These are phyloP conservation scores for Mentha longifolia DNA, from an alignment of 257 asterid genomes.

Conservation along the genomic window DNA sequence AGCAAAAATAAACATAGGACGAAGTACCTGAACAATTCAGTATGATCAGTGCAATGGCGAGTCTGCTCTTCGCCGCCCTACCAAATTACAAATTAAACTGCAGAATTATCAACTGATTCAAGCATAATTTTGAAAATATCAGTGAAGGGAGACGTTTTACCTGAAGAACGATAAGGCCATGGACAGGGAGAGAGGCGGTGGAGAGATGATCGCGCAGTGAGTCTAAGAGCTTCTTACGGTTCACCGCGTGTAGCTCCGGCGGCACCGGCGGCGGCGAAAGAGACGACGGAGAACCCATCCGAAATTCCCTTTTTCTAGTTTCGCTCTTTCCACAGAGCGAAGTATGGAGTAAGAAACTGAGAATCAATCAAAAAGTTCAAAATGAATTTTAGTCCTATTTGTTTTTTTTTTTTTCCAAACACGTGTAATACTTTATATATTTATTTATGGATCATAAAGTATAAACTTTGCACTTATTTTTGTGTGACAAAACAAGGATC, in stretches of 20 bases:
- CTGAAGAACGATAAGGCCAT: conserved; percentile 75
- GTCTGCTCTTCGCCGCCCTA: conserved; percentile 94
- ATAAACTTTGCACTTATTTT: too few relatives aligned
- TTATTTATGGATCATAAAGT: too few relatives aligned
- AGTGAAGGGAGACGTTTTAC: conserved; percentile 33
- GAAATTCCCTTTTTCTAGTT: background rate
- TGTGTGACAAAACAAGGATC: too few relatives aligned
- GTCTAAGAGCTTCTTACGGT: conserved; percentile 68
- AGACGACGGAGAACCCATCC: conserved; percentile 64
- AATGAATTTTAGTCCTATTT: too few relatives aligned
- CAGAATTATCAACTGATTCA: background rate
- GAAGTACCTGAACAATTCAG: conserved; percentile 75
- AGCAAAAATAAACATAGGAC: background rate
- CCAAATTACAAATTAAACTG: conserved; percentile 17
- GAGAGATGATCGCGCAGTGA: conserved; percentile 70
- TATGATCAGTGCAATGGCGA: conserved; percentile 87
- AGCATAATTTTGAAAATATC: conserved; percentile 3
- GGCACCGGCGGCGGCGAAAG: conserved; percentile 76
- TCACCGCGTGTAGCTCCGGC: conserved; percentile 59
- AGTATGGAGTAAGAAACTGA: too few relatives aligned
- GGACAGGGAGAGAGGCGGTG: conserved; percentile 54
- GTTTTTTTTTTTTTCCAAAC: too few relatives aligned
- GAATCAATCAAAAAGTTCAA: too few relatives aligned
- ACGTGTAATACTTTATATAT: too few relatives aligned
- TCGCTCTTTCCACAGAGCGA: too few relatives aligned